phyloP scores from a whole-genome alignment of 345 rosid genomes.

The Eucalyptus pauciflora region DNA sequence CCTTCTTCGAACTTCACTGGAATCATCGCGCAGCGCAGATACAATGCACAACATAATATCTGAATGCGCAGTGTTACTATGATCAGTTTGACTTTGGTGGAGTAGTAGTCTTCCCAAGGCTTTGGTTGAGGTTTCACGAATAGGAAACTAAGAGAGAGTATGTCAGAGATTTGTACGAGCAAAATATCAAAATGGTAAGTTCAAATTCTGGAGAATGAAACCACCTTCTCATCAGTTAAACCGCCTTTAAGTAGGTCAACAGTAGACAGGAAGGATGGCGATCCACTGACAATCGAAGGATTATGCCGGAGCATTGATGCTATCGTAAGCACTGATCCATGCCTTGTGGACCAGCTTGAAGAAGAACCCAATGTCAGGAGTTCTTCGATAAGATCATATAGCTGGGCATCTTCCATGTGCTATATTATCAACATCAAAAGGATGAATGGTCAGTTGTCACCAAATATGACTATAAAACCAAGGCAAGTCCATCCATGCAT shows the following conservation, averaged over 20 bases:
- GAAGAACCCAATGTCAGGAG: conserved; percentile 37
- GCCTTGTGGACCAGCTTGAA: conserved; percentile 66
- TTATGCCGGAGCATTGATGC: conserved; percentile 64
- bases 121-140: conserved; percentile 82
- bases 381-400: conserved; percentile 43
- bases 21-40: conserved; percentile 75
- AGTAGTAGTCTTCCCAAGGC: conserved; percentile 84
- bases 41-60: conserved; percentile 51
- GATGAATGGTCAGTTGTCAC: not conserved
- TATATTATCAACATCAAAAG: conserved; percentile 13
- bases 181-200: not conserved
- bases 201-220: not conserved
- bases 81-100: conserved; percentile 39
- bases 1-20: conserved; percentile 91
- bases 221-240: conserved; percentile 88
- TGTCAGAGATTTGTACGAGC: conserved; percentile 2
- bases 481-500: not conserved
- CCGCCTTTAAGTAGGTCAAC: conserved; percentile 37
- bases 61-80: conserved; percentile 23
- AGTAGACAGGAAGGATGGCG: conserved; percentile 37
- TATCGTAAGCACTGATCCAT: conserved; percentile 74
- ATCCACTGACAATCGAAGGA: conserved; percentile 36
- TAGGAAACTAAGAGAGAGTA: conserved; percentile 48
- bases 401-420: conserved; percentile 70
- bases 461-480: not conserved